Base-by-base conservation (phyloP, 345 rosid genomes). In the Clausena lansium region DNA sequence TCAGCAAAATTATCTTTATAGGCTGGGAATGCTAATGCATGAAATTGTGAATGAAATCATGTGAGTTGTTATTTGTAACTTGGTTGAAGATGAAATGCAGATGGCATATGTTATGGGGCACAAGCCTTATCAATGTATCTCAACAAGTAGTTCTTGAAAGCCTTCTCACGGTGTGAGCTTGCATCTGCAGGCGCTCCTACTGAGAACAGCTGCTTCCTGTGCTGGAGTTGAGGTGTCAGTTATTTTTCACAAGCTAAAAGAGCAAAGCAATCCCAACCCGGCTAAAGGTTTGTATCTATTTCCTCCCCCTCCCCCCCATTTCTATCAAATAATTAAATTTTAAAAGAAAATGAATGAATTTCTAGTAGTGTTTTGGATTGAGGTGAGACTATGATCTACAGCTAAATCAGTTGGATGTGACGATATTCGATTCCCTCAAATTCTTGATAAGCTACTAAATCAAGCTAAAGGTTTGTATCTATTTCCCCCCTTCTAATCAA, bases 381-480 rank as follows among this genome's bases (percentile, higher is more conserved):
- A 52, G 36, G 36, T 33, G 4, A 4, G 5, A 33, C 36, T 33
- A 24, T 20, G 6, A 27, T 67, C 30, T 70, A 19, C 7, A 8
- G 20, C 6, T 33, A 3, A 55, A 25, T 72, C 87, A 91, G 93
- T 88, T 83, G 90, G 87, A 66, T 89, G 88, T 32, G 88, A 88
- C 6, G 93, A 89, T 78, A 91, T 89, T 93, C 82, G 89, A 32
- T 84, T 86, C 65, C 79, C 90, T 0, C 91, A 90, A 62, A 91
- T 91, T 30, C 87, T 89, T 9, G 36, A 33, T 33, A 33, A n/a
- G n/a, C 36, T 33, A 33, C 36, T 33, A 33, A 33, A 35, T 6
- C 38, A 35, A 6, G 38, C 38, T 35, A 5, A 35, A 35, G 38
- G 38, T 35, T 35, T 35, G 7, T 35, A 35, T 35, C 38, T 35